Evolutionary conservation across 2,329 filamentous ascomycete species (phyloP).

Genomic region (Phialophora expanda): DNA sequence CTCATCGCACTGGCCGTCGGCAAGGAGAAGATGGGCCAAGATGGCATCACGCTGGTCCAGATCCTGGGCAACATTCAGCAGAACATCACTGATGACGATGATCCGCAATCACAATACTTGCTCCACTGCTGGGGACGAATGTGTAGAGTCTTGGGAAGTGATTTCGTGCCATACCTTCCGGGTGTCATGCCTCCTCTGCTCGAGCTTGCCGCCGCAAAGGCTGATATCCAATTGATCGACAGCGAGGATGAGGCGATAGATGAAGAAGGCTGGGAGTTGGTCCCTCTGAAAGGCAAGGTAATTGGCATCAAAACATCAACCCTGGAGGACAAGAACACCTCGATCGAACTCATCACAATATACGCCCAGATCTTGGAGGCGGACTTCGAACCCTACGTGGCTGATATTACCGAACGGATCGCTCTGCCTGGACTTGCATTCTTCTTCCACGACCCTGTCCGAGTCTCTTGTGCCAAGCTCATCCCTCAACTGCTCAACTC

Average conservation of each 20-base stretch:
- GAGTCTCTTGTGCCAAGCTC: conserved; percentile 91
- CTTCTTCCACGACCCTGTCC: conserved; percentile 98
- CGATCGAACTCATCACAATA: conserved; percentile 96
- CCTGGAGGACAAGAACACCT: conserved; percentile 98
- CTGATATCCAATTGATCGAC: conserved; percentile 93
- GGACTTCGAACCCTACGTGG: conserved; percentile 87
- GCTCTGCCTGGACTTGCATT: conserved; percentile 91
- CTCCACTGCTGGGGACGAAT: conserved; percentile 99
- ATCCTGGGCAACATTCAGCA: conserved; percentile 84
- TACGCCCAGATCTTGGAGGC: conserved; percentile 96
- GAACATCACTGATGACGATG: conserved; percentile 85
- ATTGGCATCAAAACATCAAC: conserved; percentile 97
- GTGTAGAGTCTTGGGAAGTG: conserved; percentile 88
- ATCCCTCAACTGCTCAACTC: conserved; percentile 91
- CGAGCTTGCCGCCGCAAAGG: conserved; percentile 89
- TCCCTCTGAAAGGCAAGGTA: conserved; percentile 95
- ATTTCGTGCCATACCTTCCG: conserved; percentile 90
- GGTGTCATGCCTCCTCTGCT: conserved; percentile 94
- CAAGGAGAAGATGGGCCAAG: conserved; percentile 84
- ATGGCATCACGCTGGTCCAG: conserved; percentile 86
- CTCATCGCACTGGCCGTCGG: conserved; percentile 92
- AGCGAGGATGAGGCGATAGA: conserved; percentile 93
- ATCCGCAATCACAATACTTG: conserved; percentile 94
- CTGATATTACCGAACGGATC: conserved; percentile 95
- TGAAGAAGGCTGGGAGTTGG: conserved; percentile 95